These are phyloP conservation scores for Wickerhamomyces bisporus DNA, from an alignment of 805 yeast species.

Conservation along the genomic window DNA sequence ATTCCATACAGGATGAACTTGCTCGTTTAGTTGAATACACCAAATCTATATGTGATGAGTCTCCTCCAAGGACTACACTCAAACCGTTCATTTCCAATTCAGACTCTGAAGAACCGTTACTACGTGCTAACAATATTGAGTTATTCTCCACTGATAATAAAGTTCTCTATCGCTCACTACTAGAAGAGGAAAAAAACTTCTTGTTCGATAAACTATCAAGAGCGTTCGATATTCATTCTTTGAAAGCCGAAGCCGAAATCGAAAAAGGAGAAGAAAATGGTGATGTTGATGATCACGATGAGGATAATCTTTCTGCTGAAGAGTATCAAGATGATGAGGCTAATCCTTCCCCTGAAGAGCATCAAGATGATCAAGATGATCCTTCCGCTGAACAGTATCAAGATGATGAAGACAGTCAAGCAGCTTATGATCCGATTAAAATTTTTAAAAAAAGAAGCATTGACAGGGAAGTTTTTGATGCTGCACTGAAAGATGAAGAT, in stretches of 20 bases:
- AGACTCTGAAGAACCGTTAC: not conserved
- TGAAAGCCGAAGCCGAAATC: not conserved
- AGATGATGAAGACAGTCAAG: conserved; percentile 2
- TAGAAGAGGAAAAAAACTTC: conserved; percentile 10
- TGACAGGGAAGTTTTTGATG: too few species aligned
- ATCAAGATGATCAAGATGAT: conserved; percentile 1
- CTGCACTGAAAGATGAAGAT: not conserved
- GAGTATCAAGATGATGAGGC: not conserved
- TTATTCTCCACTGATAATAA: conserved; percentile 15
- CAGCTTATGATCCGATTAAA: too few species aligned
- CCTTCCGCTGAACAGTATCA: not conserved
- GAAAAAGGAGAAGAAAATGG: conserved; percentile 1
- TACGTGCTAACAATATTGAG: conserved; percentile 2
- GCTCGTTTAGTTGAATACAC: conserved; percentile 9
- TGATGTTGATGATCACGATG: conserved; percentile 1
- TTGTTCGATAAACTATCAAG: conserved; percentile 12
- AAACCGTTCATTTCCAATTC: conserved; percentile 10
- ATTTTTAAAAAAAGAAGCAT: too few species aligned
- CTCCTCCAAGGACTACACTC: conserved; percentile 12
- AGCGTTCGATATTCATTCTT: conserved; percentile 7
- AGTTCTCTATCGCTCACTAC: conserved; percentile 18
- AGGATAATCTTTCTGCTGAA: not conserved
- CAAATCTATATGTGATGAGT: conserved; percentile 7
- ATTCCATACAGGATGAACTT: conserved; percentile 9
- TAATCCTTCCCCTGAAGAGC: not conserved